phyloP scores from a whole-genome alignment of 1,139 yeast species.

The Pichia terricola region DNA sequence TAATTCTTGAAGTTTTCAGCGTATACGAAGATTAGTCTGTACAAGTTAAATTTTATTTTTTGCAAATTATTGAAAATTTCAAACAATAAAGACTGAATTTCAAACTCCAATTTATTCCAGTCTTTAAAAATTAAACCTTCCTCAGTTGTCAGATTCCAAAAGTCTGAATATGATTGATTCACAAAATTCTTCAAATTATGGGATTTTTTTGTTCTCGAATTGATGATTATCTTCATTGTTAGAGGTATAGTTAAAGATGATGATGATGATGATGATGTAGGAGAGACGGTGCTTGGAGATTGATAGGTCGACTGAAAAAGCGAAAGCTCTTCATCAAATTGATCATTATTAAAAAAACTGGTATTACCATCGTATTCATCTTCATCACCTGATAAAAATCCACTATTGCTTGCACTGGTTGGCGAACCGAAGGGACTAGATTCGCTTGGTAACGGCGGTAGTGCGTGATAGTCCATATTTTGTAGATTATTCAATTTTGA shows the following conservation, averaged over 20 bases:
- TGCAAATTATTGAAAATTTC: constrained; percentile 15
- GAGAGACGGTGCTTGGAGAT: background rate
- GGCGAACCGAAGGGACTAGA: too few species aligned
- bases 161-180: constrained; percentile 18
- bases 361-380: too few species aligned
- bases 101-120: constrained; percentile 21
- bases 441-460: background rate
- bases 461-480: constrained; percentile 1
- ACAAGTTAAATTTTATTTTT: constrained; percentile 34
- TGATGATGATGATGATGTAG: background rate
- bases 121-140: constrained; percentile 15
- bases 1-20: constrained; percentile 18
- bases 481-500: constrained; percentile 7
- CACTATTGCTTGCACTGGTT: too few species aligned
- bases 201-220: constrained; percentile 20
- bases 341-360: too few species aligned
- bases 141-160: constrained; percentile 21
- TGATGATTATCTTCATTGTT: constrained; percentile 17
- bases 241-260: constrained; percentile 11
- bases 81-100: constrained; percentile 20
- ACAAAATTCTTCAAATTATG: constrained; percentile 18
- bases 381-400: too few species aligned
- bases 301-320: background rate
- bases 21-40: constrained; percentile 41
- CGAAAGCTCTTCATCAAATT: too few species aligned